phyloP scores from a whole-genome alignment of 805 yeast genomes.

The Schwanniomyces sp. region DNA sequence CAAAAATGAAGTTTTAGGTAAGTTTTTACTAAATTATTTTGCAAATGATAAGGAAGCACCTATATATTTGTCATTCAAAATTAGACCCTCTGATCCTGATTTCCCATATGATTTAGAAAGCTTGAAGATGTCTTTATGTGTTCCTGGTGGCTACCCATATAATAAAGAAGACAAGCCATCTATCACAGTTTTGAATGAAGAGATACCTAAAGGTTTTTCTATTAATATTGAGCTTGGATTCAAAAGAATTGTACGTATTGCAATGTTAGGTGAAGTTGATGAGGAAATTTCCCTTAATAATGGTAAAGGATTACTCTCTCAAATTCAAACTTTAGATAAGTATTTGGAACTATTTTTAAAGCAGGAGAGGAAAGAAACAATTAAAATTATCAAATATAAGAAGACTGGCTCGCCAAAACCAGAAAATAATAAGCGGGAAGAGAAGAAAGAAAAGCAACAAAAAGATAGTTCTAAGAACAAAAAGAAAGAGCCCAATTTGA shows the following conservation, averaged over 20 bases:
- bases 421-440: background rate
- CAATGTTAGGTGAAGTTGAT: conserved; percentile 18
- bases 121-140: conserved; percentile 51
- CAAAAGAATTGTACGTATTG: conserved; percentile 37
- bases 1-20: conserved; percentile 11
- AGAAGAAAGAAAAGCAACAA: background rate
- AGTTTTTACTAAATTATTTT: conserved; percentile 15
- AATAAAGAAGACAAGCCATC: conserved; percentile 41
- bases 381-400: conserved; percentile 53
- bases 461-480: background rate
- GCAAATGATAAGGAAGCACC: conserved; percentile 18
- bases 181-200: conserved; percentile 59
- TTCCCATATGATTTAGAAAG: conserved; percentile 63
- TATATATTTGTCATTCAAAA: conserved; percentile 42
- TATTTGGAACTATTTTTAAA: conserved; percentile 59
- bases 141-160: conserved; percentile 58
- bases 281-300: conserved; percentile 34
- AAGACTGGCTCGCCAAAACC: background rate
- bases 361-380: conserved; percentile 58
- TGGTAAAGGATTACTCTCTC: conserved; percentile 54
- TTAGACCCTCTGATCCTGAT: conserved; percentile 68
- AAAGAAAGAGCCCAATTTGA: background rate
- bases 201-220: conserved; percentile 69
- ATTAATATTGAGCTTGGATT: conserved; percentile 69
- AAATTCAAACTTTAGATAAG: conserved; percentile 54